These are phyloP conservation scores for Trebouxia gelatinosa DNA, from an alignment of 163 green algal species.

Conservation along the genomic window DNA sequence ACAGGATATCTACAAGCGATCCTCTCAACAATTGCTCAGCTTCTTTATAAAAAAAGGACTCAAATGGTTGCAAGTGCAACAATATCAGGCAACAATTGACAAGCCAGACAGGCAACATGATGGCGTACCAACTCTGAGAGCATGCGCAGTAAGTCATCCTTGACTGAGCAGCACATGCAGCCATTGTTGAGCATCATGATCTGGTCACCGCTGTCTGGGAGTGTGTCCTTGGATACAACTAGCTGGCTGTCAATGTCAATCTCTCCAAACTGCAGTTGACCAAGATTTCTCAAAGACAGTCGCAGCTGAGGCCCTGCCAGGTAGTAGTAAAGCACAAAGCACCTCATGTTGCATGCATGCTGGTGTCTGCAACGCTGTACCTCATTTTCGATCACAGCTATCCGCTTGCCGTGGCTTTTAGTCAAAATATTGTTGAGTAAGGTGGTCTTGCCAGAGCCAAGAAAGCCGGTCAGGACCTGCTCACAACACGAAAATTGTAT, in stretches of 20 bases:
- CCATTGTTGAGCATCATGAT: conserved; percentile 88
- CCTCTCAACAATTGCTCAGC: too few relatives aligned
- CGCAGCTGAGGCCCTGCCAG: neutral
- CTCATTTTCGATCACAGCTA: conserved; percentile 95
- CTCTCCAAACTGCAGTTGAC: conserved; percentile 70
- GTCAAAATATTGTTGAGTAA: conserved; percentile 89
- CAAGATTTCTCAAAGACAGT: too few relatives aligned
- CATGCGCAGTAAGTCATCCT: conserved; percentile 90
- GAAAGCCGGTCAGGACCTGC: conserved; percentile 77
- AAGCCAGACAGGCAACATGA: neutral
- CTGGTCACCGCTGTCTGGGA: conserved; percentile 27
- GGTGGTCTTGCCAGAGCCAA: conserved; percentile 77
- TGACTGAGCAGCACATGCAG: conserved; percentile 96
- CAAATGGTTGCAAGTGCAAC: neutral
- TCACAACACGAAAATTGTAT: neutral
- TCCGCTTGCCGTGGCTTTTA: conserved; percentile 61
- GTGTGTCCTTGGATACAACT: conserved; percentile 41
- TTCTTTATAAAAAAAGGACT: too few relatives aligned
- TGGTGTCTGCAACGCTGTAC: neutral
- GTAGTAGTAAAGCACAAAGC: neutral
- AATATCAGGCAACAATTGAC: neutral
- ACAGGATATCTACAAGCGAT: too few relatives aligned
- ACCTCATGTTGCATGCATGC: neutral
- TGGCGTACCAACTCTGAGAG: conserved; percentile 74
- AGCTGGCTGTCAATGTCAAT: conserved; percentile 88